phyloP scores from a whole-genome alignment of 2,329 filamentous ascomycete genomes.

The Fusarium sp. region DNA sequence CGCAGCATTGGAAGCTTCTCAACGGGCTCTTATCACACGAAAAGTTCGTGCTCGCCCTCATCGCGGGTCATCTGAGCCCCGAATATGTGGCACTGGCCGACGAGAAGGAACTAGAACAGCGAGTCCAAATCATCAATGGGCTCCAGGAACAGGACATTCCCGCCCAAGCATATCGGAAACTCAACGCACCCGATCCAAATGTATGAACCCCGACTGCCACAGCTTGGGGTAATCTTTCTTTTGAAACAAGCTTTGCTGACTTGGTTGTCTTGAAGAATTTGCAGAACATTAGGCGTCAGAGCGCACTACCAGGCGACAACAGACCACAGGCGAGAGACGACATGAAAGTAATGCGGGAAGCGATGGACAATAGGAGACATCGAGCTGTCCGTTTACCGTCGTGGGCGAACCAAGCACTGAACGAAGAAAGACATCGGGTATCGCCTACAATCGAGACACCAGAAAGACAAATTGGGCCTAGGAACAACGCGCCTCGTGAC shows the following conservation, averaged over 20 bases:
- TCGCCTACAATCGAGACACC: constrained; percentile 17
- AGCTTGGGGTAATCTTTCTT: neutral
- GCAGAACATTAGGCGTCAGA: constrained; percentile 43
- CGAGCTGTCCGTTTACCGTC: constrained; percentile 42
- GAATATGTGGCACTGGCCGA: constrained; percentile 44
- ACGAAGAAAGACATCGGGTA: constrained; percentile 26
- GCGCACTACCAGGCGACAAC: constrained; percentile 13
- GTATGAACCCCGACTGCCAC: constrained; percentile 43
- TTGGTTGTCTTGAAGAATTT: constrained; percentile 44
- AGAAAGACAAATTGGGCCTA: constrained; percentile 7
- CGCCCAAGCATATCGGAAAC: constrained; percentile 31
- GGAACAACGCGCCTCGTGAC: constrained; percentile 1
- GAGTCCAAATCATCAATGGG: constrained; percentile 40
- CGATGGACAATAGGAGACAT: constrained; percentile 45
- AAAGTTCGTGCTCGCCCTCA: constrained; percentile 47
- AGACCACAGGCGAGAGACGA: constrained; percentile 42
- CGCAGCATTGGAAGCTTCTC: constrained; percentile 50
- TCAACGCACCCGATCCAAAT: constrained; percentile 43
- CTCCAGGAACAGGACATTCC: constrained; percentile 43
- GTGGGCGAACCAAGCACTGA: constrained; percentile 47
- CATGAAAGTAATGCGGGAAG: constrained; percentile 47
- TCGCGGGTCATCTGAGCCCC: constrained; percentile 41
- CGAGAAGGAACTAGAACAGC: constrained; percentile 40
- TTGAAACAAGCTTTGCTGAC: constrained; percentile 22
- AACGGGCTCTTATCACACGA: constrained; percentile 39